Percentiles rank a stretch among this genome's conserved stretches.
phyloP scores from a whole-genome alignment of 257 asterid genomes.

The Agastache rugosa region DNA sequence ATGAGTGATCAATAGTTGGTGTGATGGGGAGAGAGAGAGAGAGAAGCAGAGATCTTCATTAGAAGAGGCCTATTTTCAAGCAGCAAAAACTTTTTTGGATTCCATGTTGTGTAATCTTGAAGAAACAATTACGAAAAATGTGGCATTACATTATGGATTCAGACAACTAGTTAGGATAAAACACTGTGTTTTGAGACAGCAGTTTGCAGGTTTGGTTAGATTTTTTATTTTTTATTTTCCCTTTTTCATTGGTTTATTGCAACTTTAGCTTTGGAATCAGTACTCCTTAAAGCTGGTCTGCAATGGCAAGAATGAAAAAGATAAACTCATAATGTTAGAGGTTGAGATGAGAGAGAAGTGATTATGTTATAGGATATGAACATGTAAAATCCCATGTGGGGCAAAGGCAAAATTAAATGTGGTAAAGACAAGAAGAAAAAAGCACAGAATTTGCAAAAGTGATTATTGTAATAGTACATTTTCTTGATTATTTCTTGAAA shows the following conservation, averaged over 20 bases:
- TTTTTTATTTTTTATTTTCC: not conserved
- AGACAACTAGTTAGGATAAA: not conserved
- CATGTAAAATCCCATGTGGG: slow-evolving; percentile 24
- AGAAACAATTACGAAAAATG: slow-evolving; percentile 26
- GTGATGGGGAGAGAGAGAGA: not conserved
- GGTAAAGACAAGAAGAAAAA: slow-evolving; percentile 17
- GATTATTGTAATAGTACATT: slow-evolving; percentile 26
- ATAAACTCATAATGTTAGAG: not conserved
- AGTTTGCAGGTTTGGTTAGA: not conserved
- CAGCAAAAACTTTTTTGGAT: slow-evolving; percentile 28
- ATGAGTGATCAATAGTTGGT: not conserved
- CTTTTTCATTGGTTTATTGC: slow-evolving; percentile 16
- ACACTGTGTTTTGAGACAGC: not conserved
- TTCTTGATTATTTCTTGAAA: not conserved
- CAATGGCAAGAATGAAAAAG: slow-evolving; percentile 2
- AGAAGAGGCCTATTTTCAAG: slow-evolving; percentile 20
- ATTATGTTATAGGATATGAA: too few species aligned
- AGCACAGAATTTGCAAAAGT: slow-evolving; percentile 40
- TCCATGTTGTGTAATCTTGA: slow-evolving; percentile 31
- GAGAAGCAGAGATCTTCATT: slow-evolving; percentile 36
- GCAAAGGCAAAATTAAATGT: slow-evolving; percentile 32
- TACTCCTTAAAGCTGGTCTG: not conserved
- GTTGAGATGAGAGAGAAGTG: slow-evolving; percentile 22
- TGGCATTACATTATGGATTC: not conserved
- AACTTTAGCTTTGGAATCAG: slow-evolving; percentile 27